Evolutionary conservation across 805 yeast species (phyloP), one percentile per base, ranked within the genome.

Genomic region (Lipomyces sp.): DNA sequence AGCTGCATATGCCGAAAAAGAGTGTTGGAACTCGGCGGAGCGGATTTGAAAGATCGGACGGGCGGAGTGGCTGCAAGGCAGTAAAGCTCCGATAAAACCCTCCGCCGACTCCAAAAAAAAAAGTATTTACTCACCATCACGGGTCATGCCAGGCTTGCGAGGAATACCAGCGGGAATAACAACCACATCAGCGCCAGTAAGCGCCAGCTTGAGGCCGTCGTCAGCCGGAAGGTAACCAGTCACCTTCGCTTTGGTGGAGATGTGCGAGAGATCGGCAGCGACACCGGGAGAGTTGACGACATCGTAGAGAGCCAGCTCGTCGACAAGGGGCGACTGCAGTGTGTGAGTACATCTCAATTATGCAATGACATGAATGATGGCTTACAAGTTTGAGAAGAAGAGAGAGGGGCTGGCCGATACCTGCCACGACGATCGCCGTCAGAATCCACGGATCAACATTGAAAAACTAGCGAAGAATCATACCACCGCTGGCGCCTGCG

Each of bases 71-170:
- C 18, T 6, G 8, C 37, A n/a, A n/a, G n/a, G n/a, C n/a, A n/a
- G n/a, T n/a, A n/a, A n/a, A n/a, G n/a, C n/a, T n/a, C n/a, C n/a
- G n/a, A n/a, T n/a, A n/a, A n/a, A n/a, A n/a, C n/a, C n/a, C n/a
- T n/a, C n/a, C n/a, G n/a, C n/a, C n/a, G n/a, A n/a, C n/a, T n/a
- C n/a, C 18, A 18, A n/a, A 19, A 21, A 13, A 31, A 32, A 13
- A 23, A 37, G 11, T 23, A 18, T 8, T 31, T 29, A 38, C 50
- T 11, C 34, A 53, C 57, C 95, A 68, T 86, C 95, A 71, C 95
- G 82, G 53, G 95, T 84, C 95, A 86, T 86, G 51, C 95, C 95
- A 37, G 95, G 95, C 74, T 87, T 87, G 74, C 95, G 83, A 64
- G 95, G 95, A 36, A 86, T 83, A 56, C 95, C 95, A 32, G 95